phyloP scores from a whole-genome alignment of 139 green algal species.

The Volvox reticuliferus region DNA sequence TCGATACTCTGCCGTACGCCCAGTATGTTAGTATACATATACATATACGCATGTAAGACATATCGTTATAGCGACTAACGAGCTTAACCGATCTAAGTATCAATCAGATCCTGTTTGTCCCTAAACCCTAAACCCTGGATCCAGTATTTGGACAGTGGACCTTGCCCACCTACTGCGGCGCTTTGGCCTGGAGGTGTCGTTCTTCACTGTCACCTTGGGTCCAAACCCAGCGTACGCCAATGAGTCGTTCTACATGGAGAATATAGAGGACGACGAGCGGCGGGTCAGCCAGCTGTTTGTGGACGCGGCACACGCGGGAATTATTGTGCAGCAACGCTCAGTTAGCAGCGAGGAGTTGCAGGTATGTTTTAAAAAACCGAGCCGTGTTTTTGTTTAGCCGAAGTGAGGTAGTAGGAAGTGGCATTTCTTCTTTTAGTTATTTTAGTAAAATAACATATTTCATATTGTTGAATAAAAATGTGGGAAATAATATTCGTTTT shows the following conservation, averaged over 20 bases:
- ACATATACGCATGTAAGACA: no score
- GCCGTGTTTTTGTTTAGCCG: no score
- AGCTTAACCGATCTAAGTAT: no score
- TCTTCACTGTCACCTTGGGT: slow-evolving; percentile 85
- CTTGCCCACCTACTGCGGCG: slow-evolving; percentile 87
- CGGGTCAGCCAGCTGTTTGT: slow-evolving; percentile 86
- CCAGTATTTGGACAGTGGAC: slow-evolving; percentile 95
- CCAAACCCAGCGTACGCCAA: slow-evolving; percentile 85
- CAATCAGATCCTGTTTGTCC: no score
- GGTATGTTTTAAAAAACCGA: not conserved
- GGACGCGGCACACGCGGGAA: slow-evolving; percentile 62
- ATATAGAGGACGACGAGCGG: slow-evolving; percentile 80
- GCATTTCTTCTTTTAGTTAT: no score
- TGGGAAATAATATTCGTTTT: no score
- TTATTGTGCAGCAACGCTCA: slow-evolving; percentile 67
- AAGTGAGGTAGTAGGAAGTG: no score
- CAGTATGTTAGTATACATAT: no score
- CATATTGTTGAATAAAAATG: no score
- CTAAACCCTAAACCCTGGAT: not conserved
- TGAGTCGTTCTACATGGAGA: slow-evolving; percentile 90
- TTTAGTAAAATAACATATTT: no score
- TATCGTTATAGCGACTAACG: no score
- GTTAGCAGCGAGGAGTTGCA: slow-evolving; percentile 62
- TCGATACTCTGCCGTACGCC: no score
- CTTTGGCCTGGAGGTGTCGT: slow-evolving; percentile 76